These are phyloP conservation scores for Aurifilum marmelostoma DNA, from an alignment of 2,329 filamentous ascomycete species.

Conservation along the genomic window DNA sequence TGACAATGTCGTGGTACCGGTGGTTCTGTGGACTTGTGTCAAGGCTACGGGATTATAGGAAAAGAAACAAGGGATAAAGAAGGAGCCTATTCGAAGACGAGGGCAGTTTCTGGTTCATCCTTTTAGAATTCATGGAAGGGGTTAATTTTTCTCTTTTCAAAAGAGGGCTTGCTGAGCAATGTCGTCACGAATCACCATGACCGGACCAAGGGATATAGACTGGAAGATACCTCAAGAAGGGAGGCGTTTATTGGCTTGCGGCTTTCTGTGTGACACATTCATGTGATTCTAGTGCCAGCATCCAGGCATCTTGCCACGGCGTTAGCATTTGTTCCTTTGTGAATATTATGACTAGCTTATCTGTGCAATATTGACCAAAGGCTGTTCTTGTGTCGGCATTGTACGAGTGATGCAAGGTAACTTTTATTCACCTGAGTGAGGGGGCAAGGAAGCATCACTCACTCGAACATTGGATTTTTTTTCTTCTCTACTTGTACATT, in stretches of 20 bases:
- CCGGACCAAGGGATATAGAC: constrained; percentile 11
- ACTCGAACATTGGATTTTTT: no score
- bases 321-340: not conserved
- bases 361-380: not conserved
- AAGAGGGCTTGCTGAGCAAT: not conserved
- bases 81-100: not conserved
- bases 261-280: not conserved
- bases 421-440: not conserved
- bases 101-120: not conserved
- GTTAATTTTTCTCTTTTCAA: not conserved
- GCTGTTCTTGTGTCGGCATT: not conserved
- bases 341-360: not conserved
- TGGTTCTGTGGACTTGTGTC: constrained; percentile 90
- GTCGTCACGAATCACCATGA: constrained; percentile 13
- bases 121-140: not conserved
- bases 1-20: constrained; percentile 95
- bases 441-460: not conserved
- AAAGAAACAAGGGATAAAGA: not conserved
- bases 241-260: constrained; percentile 11
- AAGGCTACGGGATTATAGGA: constrained; percentile 56
- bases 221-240: constrained; percentile 16
- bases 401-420: not conserved
- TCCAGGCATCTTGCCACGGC: not conserved
- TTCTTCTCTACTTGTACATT: not conserved
- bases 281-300: not conserved